Base-by-base conservation (phyloP, 2,329 filamentous ascomycete species). In the Fusarium agapanthi region DNA sequence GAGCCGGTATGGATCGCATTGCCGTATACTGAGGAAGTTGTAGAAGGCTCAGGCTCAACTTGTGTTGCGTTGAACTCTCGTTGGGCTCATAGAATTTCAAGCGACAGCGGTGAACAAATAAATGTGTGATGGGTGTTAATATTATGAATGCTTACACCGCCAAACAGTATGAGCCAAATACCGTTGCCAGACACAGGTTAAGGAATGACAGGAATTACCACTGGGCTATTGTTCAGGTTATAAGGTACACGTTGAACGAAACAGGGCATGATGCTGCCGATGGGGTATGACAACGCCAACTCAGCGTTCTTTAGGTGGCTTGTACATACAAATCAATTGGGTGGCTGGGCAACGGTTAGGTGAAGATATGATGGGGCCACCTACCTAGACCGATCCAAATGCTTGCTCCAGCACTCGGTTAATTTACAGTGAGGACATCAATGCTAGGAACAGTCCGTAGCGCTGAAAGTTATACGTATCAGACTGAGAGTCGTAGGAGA, bases 1-100 rank as follows among this genome's bases (percentile, higher is more conserved):
- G 79, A 50, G 80, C 69, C 10, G 80, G 78, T 6, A 81, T 53
- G 50, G 81, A 74, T 67, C 79, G 82, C 86, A 88, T 88, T 73
- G 54, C 65, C 38, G 51, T 51, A 47, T 34, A 34, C 15, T 12
- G 45, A 61, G 20, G 35, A 45, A 60, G 30, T 37, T 30, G 53
- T 35, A 30, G 44, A 61, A 61, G 34, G 43, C 13, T 43, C 20
- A 41, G 35, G 12, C 41, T 59, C 35, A 48, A 30, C 44, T 24
- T 45, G 37, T 45, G 32, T 50, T 55, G 28, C 57, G 43, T 47
- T 62, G 30, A 40, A 41, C 28, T 60, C 22, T 32, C 24, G 48
- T 50, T 24, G 63, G 41, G 51, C 37, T 58, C 22, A 38, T 37
- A 38, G 26, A 47, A 32, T 54, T 14, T 16, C 54, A 47, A 55